Conservation (phyloP, 805 yeast species). For the Cyberlindnera americana region DNA sequence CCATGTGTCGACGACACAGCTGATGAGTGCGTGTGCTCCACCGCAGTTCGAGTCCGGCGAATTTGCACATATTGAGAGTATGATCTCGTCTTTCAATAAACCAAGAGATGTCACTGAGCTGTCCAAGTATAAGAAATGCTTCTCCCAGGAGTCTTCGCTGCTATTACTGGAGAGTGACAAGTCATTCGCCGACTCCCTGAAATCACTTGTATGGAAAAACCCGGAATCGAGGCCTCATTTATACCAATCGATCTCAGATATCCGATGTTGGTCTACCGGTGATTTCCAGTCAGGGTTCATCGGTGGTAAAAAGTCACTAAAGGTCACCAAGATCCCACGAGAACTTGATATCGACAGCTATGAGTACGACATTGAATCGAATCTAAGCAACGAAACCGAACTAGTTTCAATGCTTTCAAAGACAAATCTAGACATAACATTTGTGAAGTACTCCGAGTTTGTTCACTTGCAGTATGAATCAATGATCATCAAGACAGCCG, state of each 20-base stretch:
- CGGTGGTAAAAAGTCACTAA: slow-evolving; percentile 52
- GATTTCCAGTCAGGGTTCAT: slow-evolving; percentile 45
- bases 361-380: slow-evolving; percentile 24
- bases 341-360: slow-evolving; percentile 17
- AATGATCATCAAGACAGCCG: slow-evolving; percentile 61
- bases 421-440: slow-evolving; percentile 29
- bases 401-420: slow-evolving; percentile 24
- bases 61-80: slow-evolving; percentile 19
- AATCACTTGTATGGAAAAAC: slow-evolving; percentile 51
- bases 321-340: slow-evolving; percentile 46
- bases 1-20: slow-evolving; percentile 10
- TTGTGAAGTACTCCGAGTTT: slow-evolving; percentile 33
- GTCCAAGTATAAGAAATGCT: slow-evolving; percentile 18
- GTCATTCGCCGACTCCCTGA: slow-evolving; percentile 41
- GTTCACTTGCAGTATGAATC: slow-evolving; percentile 59
- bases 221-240: slow-evolving; percentile 47
- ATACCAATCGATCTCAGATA: slow-evolving; percentile 47
- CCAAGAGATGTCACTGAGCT: slow-evolving; percentile 18
- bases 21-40: slow-evolving; percentile 25
- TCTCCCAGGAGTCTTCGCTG: slow-evolving; percentile 46
- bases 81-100: slow-evolving; percentile 18
- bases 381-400: slow-evolving; percentile 21
- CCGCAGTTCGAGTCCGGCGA: slow-evolving; percentile 24
- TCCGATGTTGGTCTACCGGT: slow-evolving; percentile 52
- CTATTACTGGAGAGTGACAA: slow-evolving; percentile 73